Percentiles rank a stretch among this genome's conserved stretches.
Conservation (phyloP, 1,284 basidiomycete genomes). For the Moniliophthora roreri region DNA sequence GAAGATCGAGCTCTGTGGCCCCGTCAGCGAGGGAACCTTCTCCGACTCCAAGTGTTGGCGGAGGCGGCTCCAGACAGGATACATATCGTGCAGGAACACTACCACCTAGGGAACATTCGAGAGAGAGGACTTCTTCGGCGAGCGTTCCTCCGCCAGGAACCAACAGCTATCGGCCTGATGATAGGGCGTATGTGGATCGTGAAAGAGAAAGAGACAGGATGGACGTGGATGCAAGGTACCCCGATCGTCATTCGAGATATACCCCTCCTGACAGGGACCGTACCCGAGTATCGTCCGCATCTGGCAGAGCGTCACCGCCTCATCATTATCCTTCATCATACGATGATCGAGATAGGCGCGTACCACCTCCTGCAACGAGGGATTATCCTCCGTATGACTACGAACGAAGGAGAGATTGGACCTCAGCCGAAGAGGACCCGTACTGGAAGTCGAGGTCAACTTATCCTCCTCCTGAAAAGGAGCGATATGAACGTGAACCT, state of each 20-base stretch:
- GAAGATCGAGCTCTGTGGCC: slow-evolving; percentile 1
- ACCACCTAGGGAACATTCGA: slow-evolving; percentile 30
- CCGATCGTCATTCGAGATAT: slow-evolving; percentile 28
- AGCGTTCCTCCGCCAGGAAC: slow-evolving; percentile 16
- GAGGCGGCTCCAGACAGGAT: not conserved
- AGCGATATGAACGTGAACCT: slow-evolving; percentile 33
- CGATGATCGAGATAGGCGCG: slow-evolving; percentile 19
- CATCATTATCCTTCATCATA: slow-evolving; percentile 20
- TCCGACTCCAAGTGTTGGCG: not conserved
- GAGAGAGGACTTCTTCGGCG: slow-evolving; percentile 24
- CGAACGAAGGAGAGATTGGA: slow-evolving; percentile 35
- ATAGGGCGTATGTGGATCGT: slow-evolving; percentile 26
- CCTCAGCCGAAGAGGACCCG: slow-evolving; percentile 30
- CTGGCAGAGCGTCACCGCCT: slow-evolving; percentile 25
- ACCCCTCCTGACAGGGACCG: slow-evolving; percentile 31
- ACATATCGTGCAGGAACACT: slow-evolving; percentile 16
- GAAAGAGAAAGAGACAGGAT: slow-evolving; percentile 4
- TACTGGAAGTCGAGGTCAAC: slow-evolving; percentile 26
- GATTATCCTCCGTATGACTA: slow-evolving; percentile 14
- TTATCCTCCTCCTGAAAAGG: slow-evolving; percentile 27
- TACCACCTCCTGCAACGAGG: slow-evolving; percentile 9
- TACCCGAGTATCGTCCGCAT: slow-evolving; percentile 28
- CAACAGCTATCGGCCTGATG: slow-evolving; percentile 33
- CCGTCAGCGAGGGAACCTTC: not conserved
- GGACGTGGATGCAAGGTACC: slow-evolving; percentile 11